These are phyloP conservation scores for Ilyonectria mors-panacis DNA, from an alignment of 2,329 filamentous ascomycete genomes.

Conservation along the genomic window DNA sequence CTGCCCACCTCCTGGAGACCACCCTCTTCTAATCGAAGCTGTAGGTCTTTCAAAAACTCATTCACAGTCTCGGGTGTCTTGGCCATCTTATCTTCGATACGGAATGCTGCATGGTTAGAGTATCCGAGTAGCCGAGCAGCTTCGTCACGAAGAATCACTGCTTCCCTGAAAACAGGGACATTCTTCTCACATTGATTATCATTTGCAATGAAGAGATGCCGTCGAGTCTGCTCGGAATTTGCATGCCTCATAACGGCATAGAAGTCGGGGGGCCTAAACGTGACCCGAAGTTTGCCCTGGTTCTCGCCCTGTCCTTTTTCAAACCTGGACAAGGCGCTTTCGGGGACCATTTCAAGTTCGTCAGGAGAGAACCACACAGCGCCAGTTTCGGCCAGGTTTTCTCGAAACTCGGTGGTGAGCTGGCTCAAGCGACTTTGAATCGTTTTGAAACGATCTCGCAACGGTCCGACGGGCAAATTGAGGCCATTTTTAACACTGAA, in stretches of 20 bases:
- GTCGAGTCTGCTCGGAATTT: not conserved
- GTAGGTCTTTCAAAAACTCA: not conserved
- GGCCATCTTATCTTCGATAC: conserved; percentile 8
- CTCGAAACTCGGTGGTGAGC: not conserved
- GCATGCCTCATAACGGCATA: conserved; percentile 8
- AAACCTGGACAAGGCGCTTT: not conserved
- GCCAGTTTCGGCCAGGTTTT: not conserved
- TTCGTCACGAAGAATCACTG: conserved; percentile 5
- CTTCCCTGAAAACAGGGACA: not conserved
- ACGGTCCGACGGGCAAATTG: not conserved
- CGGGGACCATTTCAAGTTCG: conserved; percentile 3
- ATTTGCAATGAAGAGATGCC: not conserved
- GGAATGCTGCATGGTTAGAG: conserved; percentile 1
- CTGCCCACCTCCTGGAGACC: not conserved
- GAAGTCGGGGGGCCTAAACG: conserved; percentile 1
- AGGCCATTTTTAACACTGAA: conserved; percentile 7
- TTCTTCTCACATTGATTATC: conserved; percentile 3
- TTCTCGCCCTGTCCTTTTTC: not conserved
- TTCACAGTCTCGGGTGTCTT: conserved; percentile 6
- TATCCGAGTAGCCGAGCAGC: conserved; percentile 8
- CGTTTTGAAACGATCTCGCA: conserved; percentile 2
- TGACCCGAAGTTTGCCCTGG: conserved; percentile 1
- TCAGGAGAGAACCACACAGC: not conserved
- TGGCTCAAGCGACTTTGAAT: conserved; percentile 3
- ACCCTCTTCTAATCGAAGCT: not conserved